Evolutionary conservation across 129 eudicot species (phyloP).

Genomic region (Flaveria bidentis): DNA sequence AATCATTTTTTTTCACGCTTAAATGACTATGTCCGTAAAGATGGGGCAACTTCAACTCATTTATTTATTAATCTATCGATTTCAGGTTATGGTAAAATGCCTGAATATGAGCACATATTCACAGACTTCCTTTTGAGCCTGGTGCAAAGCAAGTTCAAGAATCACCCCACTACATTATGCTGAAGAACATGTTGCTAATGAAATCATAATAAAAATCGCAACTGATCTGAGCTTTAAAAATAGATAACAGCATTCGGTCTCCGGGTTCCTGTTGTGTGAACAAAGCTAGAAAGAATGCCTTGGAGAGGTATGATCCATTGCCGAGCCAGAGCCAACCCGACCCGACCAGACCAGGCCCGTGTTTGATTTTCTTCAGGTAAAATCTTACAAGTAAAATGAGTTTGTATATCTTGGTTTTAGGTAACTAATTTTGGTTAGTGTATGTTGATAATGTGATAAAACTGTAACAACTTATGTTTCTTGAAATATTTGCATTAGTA

Average conservation of each 20-base stretch:
- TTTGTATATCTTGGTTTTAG: neutral
- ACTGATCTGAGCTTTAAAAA: neutral
- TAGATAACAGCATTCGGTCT: neutral
- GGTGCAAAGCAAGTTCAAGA: neutral
- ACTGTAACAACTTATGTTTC: too few relatives aligned
- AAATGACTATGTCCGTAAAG: too few relatives aligned
- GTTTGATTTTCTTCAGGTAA: neutral
- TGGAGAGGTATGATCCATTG: neutral
- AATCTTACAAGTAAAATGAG: neutral
- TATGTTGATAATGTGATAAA: too few relatives aligned
- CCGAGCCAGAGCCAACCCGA: neutral
- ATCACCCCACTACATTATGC: neutral
- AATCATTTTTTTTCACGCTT: too few relatives aligned
- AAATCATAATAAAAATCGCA: neutral
- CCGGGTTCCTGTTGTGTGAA: too few relatives aligned
- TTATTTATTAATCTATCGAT: neutral
- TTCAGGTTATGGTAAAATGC: slow-evolving; percentile 5
- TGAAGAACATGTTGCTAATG: neutral
- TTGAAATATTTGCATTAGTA: too few relatives aligned
- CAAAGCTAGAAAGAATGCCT: too few relatives aligned
- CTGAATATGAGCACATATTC: neutral
- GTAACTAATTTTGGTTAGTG: too few relatives aligned
- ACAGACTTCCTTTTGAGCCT: neutral
- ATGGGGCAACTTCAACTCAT: neutral
- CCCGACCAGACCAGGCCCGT: neutral